Evolutionary conservation across 768 basidiomycete genomes (phyloP).

Genomic region (Lactarius sanguifluus): DNA sequence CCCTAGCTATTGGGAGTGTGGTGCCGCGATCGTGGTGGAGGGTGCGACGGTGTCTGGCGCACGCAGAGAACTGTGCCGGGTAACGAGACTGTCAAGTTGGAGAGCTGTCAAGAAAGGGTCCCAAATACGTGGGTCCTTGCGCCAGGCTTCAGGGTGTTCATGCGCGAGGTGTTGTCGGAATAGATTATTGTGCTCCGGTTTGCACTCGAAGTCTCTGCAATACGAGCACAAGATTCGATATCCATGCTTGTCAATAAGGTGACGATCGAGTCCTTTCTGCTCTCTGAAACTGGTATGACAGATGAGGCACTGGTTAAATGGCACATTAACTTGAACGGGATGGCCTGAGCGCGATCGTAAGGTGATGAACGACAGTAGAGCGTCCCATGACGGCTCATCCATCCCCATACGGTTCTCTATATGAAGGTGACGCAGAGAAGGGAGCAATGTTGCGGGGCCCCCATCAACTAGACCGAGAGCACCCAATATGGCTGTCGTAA

Average conservation of each 20-base stretch:
- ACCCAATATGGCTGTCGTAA: no score
- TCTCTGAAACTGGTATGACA: no score
- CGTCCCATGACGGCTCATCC: not conserved
- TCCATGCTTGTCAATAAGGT: not conserved
- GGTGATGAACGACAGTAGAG: not conserved
- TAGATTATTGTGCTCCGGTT: no score
- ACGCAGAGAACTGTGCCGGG: not conserved
- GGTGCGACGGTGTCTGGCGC: not conserved
- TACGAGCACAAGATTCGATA: not conserved
- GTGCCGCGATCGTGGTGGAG: not conserved
- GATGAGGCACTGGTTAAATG: no score
- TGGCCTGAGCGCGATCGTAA: no score
- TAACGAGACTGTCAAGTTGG: not conserved
- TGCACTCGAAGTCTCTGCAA: not conserved
- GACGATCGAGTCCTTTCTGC: no score
- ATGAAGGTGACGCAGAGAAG: not conserved
- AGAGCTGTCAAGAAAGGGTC: fast-evolving
- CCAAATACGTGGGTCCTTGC: not conserved
- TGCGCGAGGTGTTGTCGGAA: not conserved
- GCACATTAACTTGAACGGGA: no score
- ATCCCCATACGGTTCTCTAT: not conserved
- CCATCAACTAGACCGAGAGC: not conserved
- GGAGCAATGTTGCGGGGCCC: not conserved
- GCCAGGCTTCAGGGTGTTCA: not conserved
- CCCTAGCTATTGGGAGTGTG: not conserved